Conservation (phyloP, 495 filamentous ascomycete genomes). For the Penicillium maclennaniae region DNA sequence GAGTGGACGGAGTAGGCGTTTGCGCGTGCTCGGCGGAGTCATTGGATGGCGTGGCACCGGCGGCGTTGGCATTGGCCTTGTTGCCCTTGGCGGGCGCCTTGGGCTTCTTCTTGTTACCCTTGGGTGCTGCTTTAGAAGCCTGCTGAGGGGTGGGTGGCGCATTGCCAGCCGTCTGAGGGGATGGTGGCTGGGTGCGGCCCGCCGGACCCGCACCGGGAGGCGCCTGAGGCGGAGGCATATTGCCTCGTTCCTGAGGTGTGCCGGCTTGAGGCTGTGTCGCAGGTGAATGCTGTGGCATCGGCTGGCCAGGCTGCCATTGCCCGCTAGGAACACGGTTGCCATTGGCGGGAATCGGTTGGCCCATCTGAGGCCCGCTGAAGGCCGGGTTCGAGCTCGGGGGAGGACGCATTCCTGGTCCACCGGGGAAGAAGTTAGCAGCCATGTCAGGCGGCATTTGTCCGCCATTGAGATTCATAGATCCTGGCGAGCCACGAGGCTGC, state of each 20-base stretch:
- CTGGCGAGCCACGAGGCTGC: slow-evolving; percentile 79
- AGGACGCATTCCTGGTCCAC: slow-evolving; percentile 78
- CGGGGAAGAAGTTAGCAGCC: slow-evolving; percentile 53
- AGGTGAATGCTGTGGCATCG: slow-evolving; percentile 57
- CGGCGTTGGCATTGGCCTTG: slow-evolving; percentile 54
- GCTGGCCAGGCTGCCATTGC: slow-evolving; percentile 55
- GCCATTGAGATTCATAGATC: slow-evolving; percentile 70
- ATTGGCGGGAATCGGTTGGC: slow-evolving; percentile 51
- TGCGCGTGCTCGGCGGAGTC: slow-evolving; percentile 66
- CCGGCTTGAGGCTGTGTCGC: slow-evolving; percentile 56
- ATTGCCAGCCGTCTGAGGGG: slow-evolving; percentile 69
- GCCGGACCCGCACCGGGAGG: slow-evolving; percentile 59
- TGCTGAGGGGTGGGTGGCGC: slow-evolving; percentile 87
- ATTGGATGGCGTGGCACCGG: slow-evolving; percentile 66
- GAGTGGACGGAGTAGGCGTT: slow-evolving; percentile 76
- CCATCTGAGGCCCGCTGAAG: slow-evolving; percentile 64
- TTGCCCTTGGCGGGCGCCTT: slow-evolving; percentile 62
- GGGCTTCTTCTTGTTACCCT: slow-evolving; percentile 69
- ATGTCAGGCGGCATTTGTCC: slow-evolving; percentile 66
- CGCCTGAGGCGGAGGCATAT: slow-evolving; percentile 88
- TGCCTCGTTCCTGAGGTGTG: slow-evolving; percentile 68
- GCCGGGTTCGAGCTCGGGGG: slow-evolving; percentile 83
- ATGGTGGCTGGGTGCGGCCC: slow-evolving; percentile 66
- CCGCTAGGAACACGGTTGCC: slow-evolving; percentile 48
- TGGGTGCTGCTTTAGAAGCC: slow-evolving; percentile 71